These are phyloP conservation scores for Candida manassasensis DNA, from an alignment of 805 yeast genomes.

Conservation along the genomic window DNA sequence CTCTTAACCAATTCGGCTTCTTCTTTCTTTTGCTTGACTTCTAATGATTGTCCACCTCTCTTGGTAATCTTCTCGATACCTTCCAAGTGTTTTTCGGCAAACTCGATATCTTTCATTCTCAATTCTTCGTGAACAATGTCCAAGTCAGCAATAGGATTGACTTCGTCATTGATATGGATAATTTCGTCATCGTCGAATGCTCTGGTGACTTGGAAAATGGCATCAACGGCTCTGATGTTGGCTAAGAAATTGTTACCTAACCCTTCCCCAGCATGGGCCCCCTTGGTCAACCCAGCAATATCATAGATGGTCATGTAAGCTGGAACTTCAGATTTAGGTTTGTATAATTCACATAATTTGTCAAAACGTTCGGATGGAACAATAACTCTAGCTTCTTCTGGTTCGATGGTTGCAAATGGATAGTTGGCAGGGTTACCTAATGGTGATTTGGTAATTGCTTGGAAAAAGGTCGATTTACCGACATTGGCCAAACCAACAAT, in stretches of 20 bases:
- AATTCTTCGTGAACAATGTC: conserved; percentile 88
- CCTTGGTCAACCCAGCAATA: conserved; percentile 97
- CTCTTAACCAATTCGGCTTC: conserved; percentile 70
- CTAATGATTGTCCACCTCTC: conserved; percentile 87
- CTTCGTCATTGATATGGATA: conserved; percentile 90
- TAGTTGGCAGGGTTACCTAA: conserved; percentile 96
- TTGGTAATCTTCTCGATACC: conserved; percentile 72
- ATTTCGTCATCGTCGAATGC: conserved; percentile 97
- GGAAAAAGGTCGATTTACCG: conserved; percentile 96
- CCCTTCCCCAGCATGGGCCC: conserved; percentile 96
- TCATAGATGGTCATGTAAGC: conserved; percentile 91
- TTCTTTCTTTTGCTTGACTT: conserved; percentile 83
- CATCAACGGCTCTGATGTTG: conserved; percentile 96
- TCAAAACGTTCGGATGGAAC: conserved; percentile 92
- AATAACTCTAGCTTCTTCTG: conserved; percentile 94
- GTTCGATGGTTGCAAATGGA: conserved; percentile 97
- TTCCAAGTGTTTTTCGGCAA: conserved; percentile 76
- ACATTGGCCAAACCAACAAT: conserved; percentile 95
- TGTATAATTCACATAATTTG: conserved; percentile 64
- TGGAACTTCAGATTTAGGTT: conserved; percentile 82
- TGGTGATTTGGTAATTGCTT: conserved; percentile 89
- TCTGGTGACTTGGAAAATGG: conserved; percentile 95
- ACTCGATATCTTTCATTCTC: conserved; percentile 95
- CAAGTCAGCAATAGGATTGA: conserved; percentile 91
- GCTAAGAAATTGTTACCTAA: conserved; percentile 96